Evolutionary conservation across 1,284 basidiomycete genomes (phyloP).

Genomic region (Boletus semigastroideus): DNA sequence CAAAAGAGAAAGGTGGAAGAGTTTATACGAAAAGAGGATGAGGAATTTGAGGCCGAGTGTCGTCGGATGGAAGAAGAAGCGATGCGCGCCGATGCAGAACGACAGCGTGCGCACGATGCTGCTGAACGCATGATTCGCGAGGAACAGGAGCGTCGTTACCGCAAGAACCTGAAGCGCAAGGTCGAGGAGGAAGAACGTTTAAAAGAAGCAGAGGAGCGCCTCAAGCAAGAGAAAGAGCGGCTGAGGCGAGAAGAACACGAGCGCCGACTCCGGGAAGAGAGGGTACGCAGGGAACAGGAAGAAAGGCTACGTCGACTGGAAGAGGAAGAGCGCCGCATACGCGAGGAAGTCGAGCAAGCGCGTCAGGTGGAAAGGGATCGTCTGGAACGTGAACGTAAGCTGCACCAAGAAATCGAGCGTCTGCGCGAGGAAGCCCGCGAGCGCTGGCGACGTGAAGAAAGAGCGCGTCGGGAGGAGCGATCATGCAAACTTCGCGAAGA

Average conservation of each 20-base stretch:
- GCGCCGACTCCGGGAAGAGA: slow-evolving; percentile 8
- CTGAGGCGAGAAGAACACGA: background rate
- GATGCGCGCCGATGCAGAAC: slow-evolving; percentile 14
- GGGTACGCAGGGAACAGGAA: slow-evolving; percentile 6
- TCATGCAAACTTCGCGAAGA: too few relatives aligned
- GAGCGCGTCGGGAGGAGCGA: too few relatives aligned
- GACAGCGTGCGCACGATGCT: slow-evolving; percentile 18
- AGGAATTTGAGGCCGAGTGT: background rate
- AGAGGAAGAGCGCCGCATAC: background rate
- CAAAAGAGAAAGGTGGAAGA: slow-evolving; percentile 6
- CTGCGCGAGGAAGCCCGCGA: too few relatives aligned
- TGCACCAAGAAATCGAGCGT: background rate
- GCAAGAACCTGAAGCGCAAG: slow-evolving; percentile 8
- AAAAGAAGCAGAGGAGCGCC: background rate
- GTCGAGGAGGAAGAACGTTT: slow-evolving; percentile 7
- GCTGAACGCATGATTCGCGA: slow-evolving; percentile 26
- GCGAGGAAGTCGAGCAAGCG: background rate
- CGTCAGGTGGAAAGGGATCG: background rate
- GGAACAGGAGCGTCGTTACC: slow-evolving; percentile 19
- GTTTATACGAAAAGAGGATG: background rate
- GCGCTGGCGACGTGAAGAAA: too few relatives aligned
- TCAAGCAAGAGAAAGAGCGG: background rate
- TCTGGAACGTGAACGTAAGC: background rate
- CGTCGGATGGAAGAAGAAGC: slow-evolving; percentile 15
- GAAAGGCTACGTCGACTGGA: background rate